Conservation (phyloP, 2,329 filamentous ascomycete genomes). For the Orbilia oligospora region DNA sequence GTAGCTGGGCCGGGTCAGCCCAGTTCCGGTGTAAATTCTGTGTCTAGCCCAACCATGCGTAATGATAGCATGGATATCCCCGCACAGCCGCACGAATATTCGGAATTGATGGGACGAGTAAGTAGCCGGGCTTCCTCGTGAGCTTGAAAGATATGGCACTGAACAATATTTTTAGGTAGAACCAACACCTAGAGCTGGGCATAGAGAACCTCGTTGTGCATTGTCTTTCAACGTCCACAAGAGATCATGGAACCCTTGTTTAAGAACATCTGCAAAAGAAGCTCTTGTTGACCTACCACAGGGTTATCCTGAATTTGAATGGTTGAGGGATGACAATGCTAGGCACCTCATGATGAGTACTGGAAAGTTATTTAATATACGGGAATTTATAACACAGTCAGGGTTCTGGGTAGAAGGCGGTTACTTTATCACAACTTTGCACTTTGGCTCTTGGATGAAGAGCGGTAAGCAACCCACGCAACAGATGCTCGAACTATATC, state of each 20-base stretch:
- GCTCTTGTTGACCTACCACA: background rate
- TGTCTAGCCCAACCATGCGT: too few relatives aligned
- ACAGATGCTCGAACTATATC: background rate
- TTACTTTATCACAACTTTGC: background rate
- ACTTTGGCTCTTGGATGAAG: background rate
- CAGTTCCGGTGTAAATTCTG: too few relatives aligned
- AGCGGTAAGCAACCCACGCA: background rate
- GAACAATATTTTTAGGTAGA: background rate
- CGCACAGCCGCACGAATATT: too few relatives aligned
- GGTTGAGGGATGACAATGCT: background rate
- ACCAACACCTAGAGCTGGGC: background rate
- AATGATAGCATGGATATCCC: too few relatives aligned
- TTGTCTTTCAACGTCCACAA: background rate
- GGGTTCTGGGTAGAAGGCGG: constrained; percentile 7
- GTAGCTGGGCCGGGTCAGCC: too few relatives aligned
- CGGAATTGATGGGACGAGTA: too few relatives aligned
- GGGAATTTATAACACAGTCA: constrained; percentile 3
- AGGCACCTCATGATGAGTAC: background rate
- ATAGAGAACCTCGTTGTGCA: background rate
- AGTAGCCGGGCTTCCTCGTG: too few relatives aligned
- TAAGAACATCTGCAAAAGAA: background rate
- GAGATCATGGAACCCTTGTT: background rate
- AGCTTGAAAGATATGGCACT: background rate
- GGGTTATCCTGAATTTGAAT: background rate
- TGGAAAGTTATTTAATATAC: background rate